A percentile compares a stretch with the other conserved stretches of the same genome.
phyloP scores from a whole-genome alignment of 1,139 yeast species.

The Pneumocystis oryctolagi region DNA sequence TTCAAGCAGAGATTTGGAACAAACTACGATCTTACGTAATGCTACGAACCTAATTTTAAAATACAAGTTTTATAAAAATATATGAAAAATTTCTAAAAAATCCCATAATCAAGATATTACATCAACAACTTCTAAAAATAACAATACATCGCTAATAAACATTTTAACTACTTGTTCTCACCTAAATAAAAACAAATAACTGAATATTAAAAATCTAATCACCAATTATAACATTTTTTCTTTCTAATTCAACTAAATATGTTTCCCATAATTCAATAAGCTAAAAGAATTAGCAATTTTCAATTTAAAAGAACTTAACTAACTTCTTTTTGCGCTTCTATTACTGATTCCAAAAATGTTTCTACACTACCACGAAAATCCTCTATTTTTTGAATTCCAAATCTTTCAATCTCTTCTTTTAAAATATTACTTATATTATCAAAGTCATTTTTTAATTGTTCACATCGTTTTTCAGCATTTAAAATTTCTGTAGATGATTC shows the following conservation, averaged over 20 bases:
- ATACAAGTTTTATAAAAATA: neutral
- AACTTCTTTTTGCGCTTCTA: constrained; percentile 81
- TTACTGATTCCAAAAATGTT: constrained; percentile 74
- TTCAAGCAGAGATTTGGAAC: constrained; percentile 9
- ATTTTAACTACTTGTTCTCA: neutral
- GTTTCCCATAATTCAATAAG: constrained; percentile 90
- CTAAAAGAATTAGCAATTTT: constrained; percentile 1
- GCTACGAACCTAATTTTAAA: neutral
- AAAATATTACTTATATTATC: constrained; percentile 49
- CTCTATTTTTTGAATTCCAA: constrained; percentile 61
- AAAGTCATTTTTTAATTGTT: constrained; percentile 43
- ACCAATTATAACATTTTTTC: neutral
- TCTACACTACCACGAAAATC: constrained; percentile 88
- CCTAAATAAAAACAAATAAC: neutral
- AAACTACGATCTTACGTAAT: neutral
- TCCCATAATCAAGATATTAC: neutral
- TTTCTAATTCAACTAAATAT: constrained; percentile 20
- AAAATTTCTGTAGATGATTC: constrained; percentile 43
- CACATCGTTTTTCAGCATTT: constrained; percentile 42
- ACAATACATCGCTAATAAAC: neutral
- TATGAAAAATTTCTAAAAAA: neutral
- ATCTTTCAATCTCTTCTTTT: constrained; percentile 48
- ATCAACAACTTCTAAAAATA: neutral
- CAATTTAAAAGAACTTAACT: neutral
- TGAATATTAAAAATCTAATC: neutral